These are phyloP conservation scores for Ustilago vetiveriae DNA, from an alignment of 1,284 basidiomycete genomes.

Conservation along the genomic window DNA sequence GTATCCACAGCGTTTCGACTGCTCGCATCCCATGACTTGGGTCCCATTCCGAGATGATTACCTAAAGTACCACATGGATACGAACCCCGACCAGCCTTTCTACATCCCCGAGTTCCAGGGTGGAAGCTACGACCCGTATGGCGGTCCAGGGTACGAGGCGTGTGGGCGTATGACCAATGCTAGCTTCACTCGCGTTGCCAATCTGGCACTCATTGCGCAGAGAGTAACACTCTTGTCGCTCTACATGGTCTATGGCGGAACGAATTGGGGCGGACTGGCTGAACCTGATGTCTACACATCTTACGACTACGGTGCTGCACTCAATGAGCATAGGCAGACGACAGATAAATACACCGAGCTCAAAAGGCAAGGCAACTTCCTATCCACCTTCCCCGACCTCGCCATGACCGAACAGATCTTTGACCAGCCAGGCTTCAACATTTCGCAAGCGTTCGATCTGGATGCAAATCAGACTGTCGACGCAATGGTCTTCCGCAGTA, in stretches of 20 bases:
- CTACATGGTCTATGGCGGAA: slow-evolving; percentile 78
- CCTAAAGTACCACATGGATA: slow-evolving; percentile 34
- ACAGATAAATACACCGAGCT: slow-evolving; percentile 49
- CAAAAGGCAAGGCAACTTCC: slow-evolving; percentile 46
- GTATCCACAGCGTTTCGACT: slow-evolving; percentile 77
- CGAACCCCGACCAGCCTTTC: slow-evolving; percentile 74
- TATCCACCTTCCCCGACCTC: slow-evolving; percentile 48
- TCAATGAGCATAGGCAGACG: slow-evolving; percentile 45
- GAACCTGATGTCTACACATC: slow-evolving; percentile 60
- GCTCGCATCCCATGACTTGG: slow-evolving; percentile 75
- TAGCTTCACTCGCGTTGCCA: slow-evolving; percentile 44
- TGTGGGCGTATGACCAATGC: slow-evolving; percentile 44
- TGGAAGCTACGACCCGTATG: slow-evolving; percentile 64
- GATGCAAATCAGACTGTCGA: slow-evolving; percentile 7
- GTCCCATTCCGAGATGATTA: slow-evolving; percentile 60
- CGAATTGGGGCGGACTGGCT: slow-evolving; percentile 72
- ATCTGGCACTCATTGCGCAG: slow-evolving; percentile 37
- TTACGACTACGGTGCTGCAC: slow-evolving; percentile 67
- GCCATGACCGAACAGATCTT: slow-evolving; percentile 34
- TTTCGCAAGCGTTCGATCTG: slow-evolving; percentile 19
- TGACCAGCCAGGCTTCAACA: slow-evolving; percentile 22
- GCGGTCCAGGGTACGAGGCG: slow-evolving; percentile 40
- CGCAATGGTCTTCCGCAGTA: slow-evolving; percentile 13
- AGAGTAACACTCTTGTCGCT: slow-evolving; percentile 69
- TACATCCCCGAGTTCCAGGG: slow-evolving; percentile 74